Evolutionary conservation across 2,329 filamentous ascomycete species (phyloP).

Genomic region (Dothideomycetidae sp.): DNA sequence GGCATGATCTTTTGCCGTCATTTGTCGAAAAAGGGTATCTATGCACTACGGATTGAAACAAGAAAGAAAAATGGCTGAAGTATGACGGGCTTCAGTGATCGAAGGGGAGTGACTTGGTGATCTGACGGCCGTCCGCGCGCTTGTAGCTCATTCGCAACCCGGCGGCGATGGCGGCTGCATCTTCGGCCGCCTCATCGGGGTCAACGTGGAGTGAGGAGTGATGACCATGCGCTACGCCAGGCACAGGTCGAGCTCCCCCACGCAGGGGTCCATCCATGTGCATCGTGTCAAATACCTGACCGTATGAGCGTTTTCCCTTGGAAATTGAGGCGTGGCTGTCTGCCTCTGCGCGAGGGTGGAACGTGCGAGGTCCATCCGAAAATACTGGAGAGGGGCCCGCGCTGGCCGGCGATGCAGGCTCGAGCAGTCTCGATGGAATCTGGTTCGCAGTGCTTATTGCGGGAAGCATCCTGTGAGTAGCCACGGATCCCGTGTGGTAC

Average conservation of each 20-base stretch:
- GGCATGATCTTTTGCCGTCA: not conserved
- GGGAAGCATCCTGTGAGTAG: conserved; percentile 25
- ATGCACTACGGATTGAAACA: not conserved
- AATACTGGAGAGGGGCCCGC: conserved; percentile 21
- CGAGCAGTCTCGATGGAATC: conserved; percentile 24
- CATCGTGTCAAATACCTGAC: conserved; percentile 30
- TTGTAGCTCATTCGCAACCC: conserved; percentile 31
- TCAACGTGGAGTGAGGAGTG: conserved; percentile 14
- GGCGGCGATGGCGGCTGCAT: conserved; percentile 19
- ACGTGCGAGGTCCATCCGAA: conserved; percentile 5
- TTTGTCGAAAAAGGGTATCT: not conserved
- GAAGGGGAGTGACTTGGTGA: conserved; percentile 16
- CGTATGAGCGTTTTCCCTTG: conserved; percentile 32
- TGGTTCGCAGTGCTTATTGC: conserved; percentile 28
- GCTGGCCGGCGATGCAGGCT: conserved; percentile 32
- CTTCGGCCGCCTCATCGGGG: conserved; percentile 19
- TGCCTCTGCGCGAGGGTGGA: conserved; percentile 9
- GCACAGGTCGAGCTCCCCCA: conserved; percentile 29
- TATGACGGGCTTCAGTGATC: conserved; percentile 2
- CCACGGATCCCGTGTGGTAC: conserved; percentile 10
- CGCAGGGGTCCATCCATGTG: conserved; percentile 31
- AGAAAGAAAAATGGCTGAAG: too few relatives aligned
- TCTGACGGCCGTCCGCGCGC: conserved; percentile 30
- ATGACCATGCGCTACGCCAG: conserved; percentile 14
- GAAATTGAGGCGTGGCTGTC: conserved; percentile 14